Conservation (phyloP, 2,329 filamentous ascomycete genomes). For the Aspergillus pseudoviridinutans region DNA sequence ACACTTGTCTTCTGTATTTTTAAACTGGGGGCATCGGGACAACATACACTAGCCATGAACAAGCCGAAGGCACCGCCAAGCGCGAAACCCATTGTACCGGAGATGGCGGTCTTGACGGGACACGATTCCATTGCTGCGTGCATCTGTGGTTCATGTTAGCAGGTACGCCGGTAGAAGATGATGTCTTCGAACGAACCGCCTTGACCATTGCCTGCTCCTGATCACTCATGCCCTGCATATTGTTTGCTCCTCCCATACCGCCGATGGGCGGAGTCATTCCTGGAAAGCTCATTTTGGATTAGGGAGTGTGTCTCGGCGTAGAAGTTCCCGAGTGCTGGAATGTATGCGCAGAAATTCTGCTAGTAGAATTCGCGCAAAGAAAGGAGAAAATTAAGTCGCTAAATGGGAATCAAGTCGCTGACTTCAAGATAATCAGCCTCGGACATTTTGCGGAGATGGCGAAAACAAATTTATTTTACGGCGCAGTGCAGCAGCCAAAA, state of each 20-base stretch:
- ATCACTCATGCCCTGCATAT: slow-evolving; percentile 40
- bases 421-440: slow-evolving; percentile 6
- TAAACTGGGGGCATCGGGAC: background rate
- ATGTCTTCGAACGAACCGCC: slow-evolving; percentile 29
- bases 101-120: slow-evolving; percentile 79
- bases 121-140: slow-evolving; percentile 88
- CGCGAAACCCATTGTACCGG: slow-evolving; percentile 89
- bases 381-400: background rate
- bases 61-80: slow-evolving; percentile 91
- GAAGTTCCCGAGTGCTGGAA: background rate
- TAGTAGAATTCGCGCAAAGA: background rate
- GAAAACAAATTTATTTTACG: slow-evolving; percentile 34
- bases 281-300: slow-evolving; percentile 33
- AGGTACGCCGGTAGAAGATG: background rate
- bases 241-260: slow-evolving; percentile 18
- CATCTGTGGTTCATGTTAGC: slow-evolving; percentile 52
- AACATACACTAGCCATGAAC: slow-evolving; percentile 91
- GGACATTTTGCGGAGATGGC: slow-evolving; percentile 30
- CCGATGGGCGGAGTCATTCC: slow-evolving; percentile 30
- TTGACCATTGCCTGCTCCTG: slow-evolving; percentile 48
- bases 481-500: slow-evolving; percentile 8
- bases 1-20: background rate
- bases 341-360: background rate
- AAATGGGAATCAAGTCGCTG: too few species aligned
- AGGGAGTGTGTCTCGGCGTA: background rate